Base-by-base conservation (phyloP, 2,329 filamentous ascomycete genomes). In the Botrytis hyacinthi region DNA sequence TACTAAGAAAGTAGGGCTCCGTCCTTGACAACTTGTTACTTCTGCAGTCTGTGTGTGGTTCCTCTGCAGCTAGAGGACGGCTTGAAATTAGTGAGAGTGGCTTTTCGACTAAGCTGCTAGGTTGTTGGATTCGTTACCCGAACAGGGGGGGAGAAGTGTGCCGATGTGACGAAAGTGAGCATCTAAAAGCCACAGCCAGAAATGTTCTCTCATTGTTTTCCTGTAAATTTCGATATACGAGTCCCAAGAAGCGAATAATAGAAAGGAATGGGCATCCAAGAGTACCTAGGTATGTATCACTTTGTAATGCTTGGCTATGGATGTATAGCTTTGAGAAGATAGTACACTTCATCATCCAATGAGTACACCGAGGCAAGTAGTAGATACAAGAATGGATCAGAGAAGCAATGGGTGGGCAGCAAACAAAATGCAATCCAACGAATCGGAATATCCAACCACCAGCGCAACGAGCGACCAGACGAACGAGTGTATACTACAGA, bases 181-280 rank as follows among this genome's bases (percentile, higher is more conserved):
- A 26, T 32, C n/a, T 59, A 59, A 22, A 59, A 61, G 59, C 22
- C 22, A n/a, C 35, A 61, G 40, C 10, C 35, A 26, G n/a, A 66
- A 46, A 12, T 26, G 12, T 42, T 63, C 37, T 20, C 26, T 20
- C 22, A 29, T 29, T 62, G 12, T 35, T 37, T 48, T 35, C n/a
- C 22, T 20, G 48, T 37, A n/a, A 67, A 67, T 67, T 37, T 67
- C 63, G 44, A 51, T n/a, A 29, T 67, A 67, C 63, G 63, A 51
- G 22, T 51, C 12, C 44, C 32, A 7, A 7, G n/a, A 63, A 29
- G n/a, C 18, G 61, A 20, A 37, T 18, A n/a, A 12, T n/a, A 10
- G 44, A 40, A 67, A 29, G 18, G 32, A 35, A 26, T 51, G 22
- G 26, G 4, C 20, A 20, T 48, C 22, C 32, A 67, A n/a, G 29